Conservation (phyloP, 805 yeast species). For the Kodamaea leandrae region DNA sequence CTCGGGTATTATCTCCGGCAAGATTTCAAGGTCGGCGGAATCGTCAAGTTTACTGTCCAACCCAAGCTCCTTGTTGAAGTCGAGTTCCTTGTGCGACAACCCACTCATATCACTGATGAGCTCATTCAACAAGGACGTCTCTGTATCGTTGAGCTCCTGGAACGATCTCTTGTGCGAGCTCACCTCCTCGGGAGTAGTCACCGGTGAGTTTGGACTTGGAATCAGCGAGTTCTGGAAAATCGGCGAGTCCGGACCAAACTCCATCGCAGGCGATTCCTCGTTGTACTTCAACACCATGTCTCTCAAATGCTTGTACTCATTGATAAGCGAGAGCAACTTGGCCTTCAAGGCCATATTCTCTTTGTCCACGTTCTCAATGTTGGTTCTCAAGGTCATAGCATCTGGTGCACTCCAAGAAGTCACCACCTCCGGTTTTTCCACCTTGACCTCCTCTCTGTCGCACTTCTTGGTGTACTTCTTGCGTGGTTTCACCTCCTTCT, state of each 20-base stretch:
- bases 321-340: conserved; percentile 34
- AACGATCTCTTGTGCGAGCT: conserved; percentile 18
- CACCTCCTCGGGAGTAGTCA: conserved; percentile 6
- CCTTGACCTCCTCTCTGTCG: conserved; percentile 1
- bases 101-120: conserved; percentile 29
- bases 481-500: conserved; percentile 8
- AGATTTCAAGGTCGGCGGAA: too few relatives aligned
- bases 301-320: conserved; percentile 39
- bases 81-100: conserved; percentile 19
- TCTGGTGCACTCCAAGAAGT: not conserved
- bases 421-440: not conserved
- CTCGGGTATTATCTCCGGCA: not conserved
- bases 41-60: too few relatives aligned
- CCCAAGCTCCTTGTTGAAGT: conserved; percentile 8
- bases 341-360: conserved; percentile 38
- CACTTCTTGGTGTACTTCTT: conserved; percentile 5
- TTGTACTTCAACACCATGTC: conserved; percentile 25
- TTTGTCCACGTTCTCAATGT: conserved; percentile 21
- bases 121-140: conserved; percentile 23
- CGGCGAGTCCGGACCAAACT: conserved; percentile 2
- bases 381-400: conserved; percentile 5
- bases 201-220: conserved; percentile 3
- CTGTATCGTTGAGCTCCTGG: conserved; percentile 21
- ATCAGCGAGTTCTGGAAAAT: not conserved
- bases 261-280: not conserved